Evolutionary conservation across 331 rosid genomes (phyloP).

Genomic region (Acacia pycnantha): DNA sequence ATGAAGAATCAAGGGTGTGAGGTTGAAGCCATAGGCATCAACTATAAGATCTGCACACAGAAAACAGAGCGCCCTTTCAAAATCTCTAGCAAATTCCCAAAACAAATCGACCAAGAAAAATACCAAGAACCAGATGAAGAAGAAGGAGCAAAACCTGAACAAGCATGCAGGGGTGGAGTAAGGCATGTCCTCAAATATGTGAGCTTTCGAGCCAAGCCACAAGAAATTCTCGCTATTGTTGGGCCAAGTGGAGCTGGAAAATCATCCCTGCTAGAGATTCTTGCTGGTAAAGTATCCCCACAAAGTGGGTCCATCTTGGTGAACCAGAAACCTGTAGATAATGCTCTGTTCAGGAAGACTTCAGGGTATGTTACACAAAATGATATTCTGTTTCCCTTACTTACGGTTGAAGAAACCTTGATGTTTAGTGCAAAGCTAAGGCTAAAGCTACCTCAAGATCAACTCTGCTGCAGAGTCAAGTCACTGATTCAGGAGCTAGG

Average conservation of each 20-base stretch:
- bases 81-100: constrained; percentile 51
- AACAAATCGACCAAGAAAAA: constrained; percentile 23
- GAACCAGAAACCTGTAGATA: constrained; percentile 60
- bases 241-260: constrained; percentile 99
- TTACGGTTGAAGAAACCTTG: constrained; percentile 92
- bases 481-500: constrained; percentile 76
- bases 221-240: constrained; percentile 88
- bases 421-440: constrained; percentile 84
- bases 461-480: constrained; percentile 59
- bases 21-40: constrained; percentile 73
- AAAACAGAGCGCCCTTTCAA: constrained; percentile 50
- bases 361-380: constrained; percentile 95
- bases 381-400: constrained; percentile 80
- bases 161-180: constrained; percentile 35
- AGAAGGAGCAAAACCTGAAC: constrained; percentile 36
- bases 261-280: constrained; percentile 81
- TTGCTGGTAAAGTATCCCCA: constrained; percentile 69
- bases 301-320: constrained; percentile 62
- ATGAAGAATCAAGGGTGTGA: constrained; percentile 83
- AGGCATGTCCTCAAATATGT: constrained; percentile 70
- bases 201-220: constrained; percentile 63
- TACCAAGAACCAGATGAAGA: constrained; percentile 33
- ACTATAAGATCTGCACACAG: constrained; percentile 60
- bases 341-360: constrained; percentile 63
- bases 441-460: constrained; percentile 48